phyloP scores from a whole-genome alignment of 345 rosid genomes.

The Linum usitatissimum region DNA sequence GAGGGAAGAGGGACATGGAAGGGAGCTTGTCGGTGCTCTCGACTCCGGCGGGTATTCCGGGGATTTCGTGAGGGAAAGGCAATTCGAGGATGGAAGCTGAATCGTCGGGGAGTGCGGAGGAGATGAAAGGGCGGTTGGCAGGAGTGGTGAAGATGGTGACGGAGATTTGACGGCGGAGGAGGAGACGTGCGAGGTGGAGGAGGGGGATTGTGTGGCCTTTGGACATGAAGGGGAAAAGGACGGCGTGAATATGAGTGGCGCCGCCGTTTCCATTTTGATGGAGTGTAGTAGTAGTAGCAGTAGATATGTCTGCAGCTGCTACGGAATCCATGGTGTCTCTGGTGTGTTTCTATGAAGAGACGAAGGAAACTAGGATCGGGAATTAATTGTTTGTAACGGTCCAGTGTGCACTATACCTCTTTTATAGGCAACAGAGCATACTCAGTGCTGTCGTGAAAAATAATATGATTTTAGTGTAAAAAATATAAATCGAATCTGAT shows the following conservation, averaged over 20 bases:
- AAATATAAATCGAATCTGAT: too few relatives aligned
- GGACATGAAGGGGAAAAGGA: constrained; percentile 72
- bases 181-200: constrained; percentile 50
- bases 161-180: constrained; percentile 32
- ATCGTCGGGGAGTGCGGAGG: constrained; percentile 27
- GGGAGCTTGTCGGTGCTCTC: constrained; percentile 73
- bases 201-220: constrained; percentile 80
- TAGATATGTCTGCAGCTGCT: too few relatives aligned
- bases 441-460: too few relatives aligned
- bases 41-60: constrained; percentile 37
- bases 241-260: constrained; percentile 27
- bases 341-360: too few relatives aligned
- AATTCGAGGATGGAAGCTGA: constrained; percentile 33
- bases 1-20: constrained; percentile 38
- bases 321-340: too few relatives aligned
- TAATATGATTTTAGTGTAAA: too few relatives aligned
- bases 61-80: constrained; percentile 38
- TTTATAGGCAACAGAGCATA: too few relatives aligned
- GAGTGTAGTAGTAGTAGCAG: too few relatives aligned
- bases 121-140: constrained; percentile 42
- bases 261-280: too few relatives aligned
- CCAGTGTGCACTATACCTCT: too few relatives aligned
- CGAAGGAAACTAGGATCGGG: too few relatives aligned
- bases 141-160: constrained; percentile 69
- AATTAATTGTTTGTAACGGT: too few relatives aligned